A percentile compares a stretch with the other conserved stretches of the same genome.
phyloP scores from a whole-genome alignment of 768 basidiomycete species.

The Neoboletus brunneissimus region DNA sequence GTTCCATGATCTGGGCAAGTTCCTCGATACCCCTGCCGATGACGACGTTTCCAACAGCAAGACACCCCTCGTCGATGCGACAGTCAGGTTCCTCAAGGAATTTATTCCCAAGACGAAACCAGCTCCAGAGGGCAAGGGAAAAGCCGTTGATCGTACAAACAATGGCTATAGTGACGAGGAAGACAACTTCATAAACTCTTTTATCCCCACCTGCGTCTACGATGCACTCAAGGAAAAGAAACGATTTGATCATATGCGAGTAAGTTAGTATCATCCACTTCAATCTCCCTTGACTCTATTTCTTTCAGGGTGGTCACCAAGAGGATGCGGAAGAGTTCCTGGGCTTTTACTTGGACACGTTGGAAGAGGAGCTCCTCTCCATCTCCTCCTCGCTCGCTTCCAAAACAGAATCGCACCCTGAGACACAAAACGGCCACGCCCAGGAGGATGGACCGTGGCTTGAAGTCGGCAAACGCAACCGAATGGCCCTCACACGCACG shows the following conservation, averaged over 20 bases:
- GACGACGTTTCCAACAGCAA: constrained; percentile 28
- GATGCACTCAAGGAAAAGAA: constrained; percentile 93
- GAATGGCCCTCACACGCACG: constrained; percentile 73
- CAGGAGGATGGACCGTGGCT: constrained; percentile 77
- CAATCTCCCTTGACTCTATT: neutral
- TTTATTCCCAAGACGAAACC: constrained; percentile 42
- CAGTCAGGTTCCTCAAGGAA: constrained; percentile 73
- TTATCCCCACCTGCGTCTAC: constrained; percentile 84
- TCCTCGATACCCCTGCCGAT: constrained; percentile 37
- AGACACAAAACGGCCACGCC: constrained; percentile 12
- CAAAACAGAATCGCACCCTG: constrained; percentile 26
- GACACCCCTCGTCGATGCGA: constrained; percentile 65
- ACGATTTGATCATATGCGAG: constrained; percentile 89
- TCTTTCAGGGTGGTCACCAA: constrained; percentile 76
- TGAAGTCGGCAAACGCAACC: constrained; percentile 90
- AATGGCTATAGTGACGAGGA: constrained; percentile 40
- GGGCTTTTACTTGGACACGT: constrained; percentile 93
- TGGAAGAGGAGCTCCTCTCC: constrained; percentile 86
- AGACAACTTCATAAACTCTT: constrained; percentile 58
- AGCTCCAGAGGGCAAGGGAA: constrained; percentile 35
- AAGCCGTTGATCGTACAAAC: constrained; percentile 36
- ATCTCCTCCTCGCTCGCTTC: constrained; percentile 55
- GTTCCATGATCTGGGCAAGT: constrained; percentile 66
- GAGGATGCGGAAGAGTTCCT: constrained; percentile 99
- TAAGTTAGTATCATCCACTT: constrained; percentile 37